Evolutionary conservation across 73 alveolate species (phyloP).

Genomic region (Symbiodinium pilosum): DNA sequence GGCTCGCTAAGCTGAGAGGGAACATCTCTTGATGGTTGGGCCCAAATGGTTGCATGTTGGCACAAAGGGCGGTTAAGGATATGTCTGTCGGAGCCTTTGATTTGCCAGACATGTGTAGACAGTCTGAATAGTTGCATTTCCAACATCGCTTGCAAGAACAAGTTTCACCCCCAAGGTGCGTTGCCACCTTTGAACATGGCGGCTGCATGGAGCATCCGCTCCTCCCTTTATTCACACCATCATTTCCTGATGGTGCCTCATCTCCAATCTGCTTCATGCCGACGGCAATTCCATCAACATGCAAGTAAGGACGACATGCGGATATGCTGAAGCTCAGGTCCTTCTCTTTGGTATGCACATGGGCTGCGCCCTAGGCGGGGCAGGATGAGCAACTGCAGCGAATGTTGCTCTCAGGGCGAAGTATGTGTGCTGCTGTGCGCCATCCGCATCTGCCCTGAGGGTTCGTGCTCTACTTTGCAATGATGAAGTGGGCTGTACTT

Average conservation of each 20-base stretch:
- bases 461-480: slow-evolving; percentile 69
- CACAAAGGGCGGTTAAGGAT: no score
- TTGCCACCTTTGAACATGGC: slow-evolving; percentile 32
- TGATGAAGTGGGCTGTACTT: slow-evolving; percentile 90
- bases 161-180: slow-evolving; percentile 13
- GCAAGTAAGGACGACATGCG: no score
- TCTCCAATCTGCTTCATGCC: no score
- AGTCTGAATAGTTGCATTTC: no score
- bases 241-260: slow-evolving; percentile 38
- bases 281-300: not conserved
- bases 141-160: no score
- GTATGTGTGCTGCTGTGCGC: not conserved
- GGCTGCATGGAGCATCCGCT: slow-evolving; percentile 77
- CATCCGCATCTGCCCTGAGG: not conserved
- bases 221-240: slow-evolving; percentile 52
- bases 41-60: no score
- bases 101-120: no score
- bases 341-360: slow-evolving; percentile 59
- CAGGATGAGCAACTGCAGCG: not conserved
- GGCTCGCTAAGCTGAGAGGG: not conserved
- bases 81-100: no score
- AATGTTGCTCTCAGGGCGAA: not conserved
- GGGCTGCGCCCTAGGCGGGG: slow-evolving; percentile 56
- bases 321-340: no score
- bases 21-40: no score